A percentile compares a stretch with the other conserved stretches of the same genome.
Evolutionary conservation across 352 stramenopile genomes (phyloP).

Genomic region (Phytophthora tentaculata): DNA sequence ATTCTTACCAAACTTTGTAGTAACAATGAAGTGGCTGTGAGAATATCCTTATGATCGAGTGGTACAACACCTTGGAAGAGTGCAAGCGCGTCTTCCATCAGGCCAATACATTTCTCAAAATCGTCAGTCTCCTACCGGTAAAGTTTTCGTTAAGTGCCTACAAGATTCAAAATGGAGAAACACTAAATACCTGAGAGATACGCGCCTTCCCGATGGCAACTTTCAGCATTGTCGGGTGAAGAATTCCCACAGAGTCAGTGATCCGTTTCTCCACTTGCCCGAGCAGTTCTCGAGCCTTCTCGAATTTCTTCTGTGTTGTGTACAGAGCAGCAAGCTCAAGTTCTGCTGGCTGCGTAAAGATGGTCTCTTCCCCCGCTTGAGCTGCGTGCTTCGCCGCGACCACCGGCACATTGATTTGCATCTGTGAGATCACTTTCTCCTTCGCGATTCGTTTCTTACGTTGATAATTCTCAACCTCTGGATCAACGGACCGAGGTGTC

Average conservation of each 20-base stretch:
- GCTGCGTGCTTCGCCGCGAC: slow-evolving; percentile 52
- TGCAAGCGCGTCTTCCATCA: slow-evolving; percentile 37
- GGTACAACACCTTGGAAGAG: slow-evolving; percentile 45
- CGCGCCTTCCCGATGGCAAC: slow-evolving; percentile 50
- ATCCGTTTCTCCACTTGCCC: slow-evolving; percentile 34
- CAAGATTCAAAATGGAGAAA: neutral
- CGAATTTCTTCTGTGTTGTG: slow-evolving; percentile 62
- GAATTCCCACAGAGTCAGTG: slow-evolving; percentile 43
- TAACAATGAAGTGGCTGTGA: slow-evolving; percentile 44
- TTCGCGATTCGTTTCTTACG: slow-evolving; percentile 47
- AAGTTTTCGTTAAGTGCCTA: neutral
- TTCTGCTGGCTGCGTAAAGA: slow-evolving; percentile 57
- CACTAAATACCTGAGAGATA: slow-evolving; percentile 33
- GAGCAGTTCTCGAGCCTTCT: slow-evolving; percentile 52
- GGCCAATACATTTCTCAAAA: slow-evolving; percentile 22
- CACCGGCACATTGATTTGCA: slow-evolving; percentile 60
- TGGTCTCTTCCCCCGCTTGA: slow-evolving; percentile 38
- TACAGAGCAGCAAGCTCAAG: slow-evolving; percentile 65
- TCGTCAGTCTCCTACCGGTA: slow-evolving; percentile 37
- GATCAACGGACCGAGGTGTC: slow-evolving; percentile 16
- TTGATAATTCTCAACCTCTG: slow-evolving; percentile 58
- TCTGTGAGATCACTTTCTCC: slow-evolving; percentile 63
- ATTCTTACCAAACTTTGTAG: slow-evolving; percentile 51
- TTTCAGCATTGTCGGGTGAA: slow-evolving; percentile 68
- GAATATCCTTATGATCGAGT: slow-evolving; percentile 54